phyloP scores from a whole-genome alignment of 2,329 filamentous ascomycete species.

The Diaporthe vaccinii region DNA sequence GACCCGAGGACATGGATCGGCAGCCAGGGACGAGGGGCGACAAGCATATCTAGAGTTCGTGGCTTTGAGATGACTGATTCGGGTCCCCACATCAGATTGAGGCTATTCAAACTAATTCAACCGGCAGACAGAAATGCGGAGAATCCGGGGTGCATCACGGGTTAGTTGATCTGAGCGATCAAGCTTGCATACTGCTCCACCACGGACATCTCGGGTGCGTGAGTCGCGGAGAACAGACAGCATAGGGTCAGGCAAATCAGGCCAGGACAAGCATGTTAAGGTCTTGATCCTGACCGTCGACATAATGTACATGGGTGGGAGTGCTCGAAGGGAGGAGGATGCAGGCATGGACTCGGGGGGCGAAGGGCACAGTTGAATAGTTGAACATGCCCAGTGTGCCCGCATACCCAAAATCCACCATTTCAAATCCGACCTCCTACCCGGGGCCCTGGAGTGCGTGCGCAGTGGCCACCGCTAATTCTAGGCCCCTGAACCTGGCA shows the following conservation, averaged over 20 bases:
- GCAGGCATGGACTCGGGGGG: background rate
- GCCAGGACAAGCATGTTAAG: background rate
- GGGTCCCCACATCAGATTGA: slow-evolving; percentile 30
- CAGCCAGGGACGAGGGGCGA: slow-evolving; percentile 8
- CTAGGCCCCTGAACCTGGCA: slow-evolving; percentile 7
- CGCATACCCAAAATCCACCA: background rate
- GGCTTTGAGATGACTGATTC: background rate
- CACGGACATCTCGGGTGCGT: background rate
- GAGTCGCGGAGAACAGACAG: background rate
- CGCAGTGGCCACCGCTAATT: slow-evolving; percentile 37
- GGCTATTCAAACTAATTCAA: slow-evolving; percentile 34
- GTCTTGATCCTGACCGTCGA: background rate
- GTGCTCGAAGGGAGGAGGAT: background rate
- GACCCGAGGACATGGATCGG: slow-evolving; percentile 35
- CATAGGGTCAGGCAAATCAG: background rate
- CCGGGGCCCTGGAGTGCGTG: background rate
- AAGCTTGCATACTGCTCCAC: slow-evolving; percentile 6
- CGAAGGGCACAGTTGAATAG: background rate
- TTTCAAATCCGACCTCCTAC: background rate
- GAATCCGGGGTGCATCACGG: slow-evolving; percentile 36
- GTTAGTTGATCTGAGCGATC: slow-evolving; percentile 12
- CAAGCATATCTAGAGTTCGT: slow-evolving; percentile 14
- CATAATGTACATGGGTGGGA: background rate
- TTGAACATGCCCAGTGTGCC: too few relatives aligned
- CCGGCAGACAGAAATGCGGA: slow-evolving; percentile 37